phyloP scores from a whole-genome alignment of 1,284 basidiomycete species.

The Apiotrichum akiyoshidainum region DNA sequence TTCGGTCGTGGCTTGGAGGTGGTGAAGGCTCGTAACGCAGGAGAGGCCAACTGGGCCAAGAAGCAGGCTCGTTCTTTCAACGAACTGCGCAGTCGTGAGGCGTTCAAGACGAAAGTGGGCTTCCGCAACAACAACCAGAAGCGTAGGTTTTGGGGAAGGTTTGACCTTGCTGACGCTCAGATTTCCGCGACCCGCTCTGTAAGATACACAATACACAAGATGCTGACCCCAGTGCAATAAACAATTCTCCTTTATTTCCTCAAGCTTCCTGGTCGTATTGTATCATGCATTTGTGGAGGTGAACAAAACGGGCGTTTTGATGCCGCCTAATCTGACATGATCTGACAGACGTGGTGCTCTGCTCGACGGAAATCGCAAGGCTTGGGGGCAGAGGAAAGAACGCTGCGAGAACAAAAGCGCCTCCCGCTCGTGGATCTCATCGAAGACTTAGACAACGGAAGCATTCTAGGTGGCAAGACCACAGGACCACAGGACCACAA shows the following conservation, averaged over 20 bases:
- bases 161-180: constrained; percentile 13
- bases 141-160: constrained; percentile 48
- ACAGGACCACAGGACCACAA: neutral
- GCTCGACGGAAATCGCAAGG: no score
- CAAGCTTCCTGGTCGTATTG: no score
- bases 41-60: constrained; percentile 89
- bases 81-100: constrained; percentile 72
- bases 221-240: constrained; percentile 13
- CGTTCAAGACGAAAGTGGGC: constrained; percentile 73
- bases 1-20: constrained; percentile 75
- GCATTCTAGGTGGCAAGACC: neutral
- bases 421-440: no score
- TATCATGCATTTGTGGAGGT: no score
- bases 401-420: no score
- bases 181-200: constrained; percentile 60
- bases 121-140: constrained; percentile 77
- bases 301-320: no score
- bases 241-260: neutral
- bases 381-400: no score
- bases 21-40: constrained; percentile 85
- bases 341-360: no score
- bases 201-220: constrained; percentile 15
- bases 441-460: no score
- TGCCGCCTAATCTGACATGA: no score
- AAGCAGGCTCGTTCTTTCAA: constrained; percentile 80